These are phyloP conservation scores for Haberlea rhodopensis DNA, from an alignment of 257 asterid species.

Conservation along the genomic window DNA sequence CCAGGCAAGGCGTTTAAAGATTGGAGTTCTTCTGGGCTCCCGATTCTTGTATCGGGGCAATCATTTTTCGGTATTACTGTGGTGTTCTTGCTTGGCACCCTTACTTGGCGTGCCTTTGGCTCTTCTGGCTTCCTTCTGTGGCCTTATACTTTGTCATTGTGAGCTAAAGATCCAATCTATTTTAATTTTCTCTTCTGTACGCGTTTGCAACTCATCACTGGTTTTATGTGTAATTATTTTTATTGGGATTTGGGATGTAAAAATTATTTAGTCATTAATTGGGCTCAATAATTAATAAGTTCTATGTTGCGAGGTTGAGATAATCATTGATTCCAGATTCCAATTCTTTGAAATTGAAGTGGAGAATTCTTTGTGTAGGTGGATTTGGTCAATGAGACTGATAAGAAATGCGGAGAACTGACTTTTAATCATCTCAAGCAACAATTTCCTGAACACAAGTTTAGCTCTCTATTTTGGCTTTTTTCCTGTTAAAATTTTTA, in stretches of 20 bases:
- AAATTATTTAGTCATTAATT: not conserved
- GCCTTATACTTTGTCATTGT: constrained; percentile 81
- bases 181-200: not conserved
- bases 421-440: too few species aligned
- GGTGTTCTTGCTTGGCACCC: constrained; percentile 90
- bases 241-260: not conserved
- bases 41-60: constrained; percentile 67
- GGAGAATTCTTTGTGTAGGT: too few species aligned
- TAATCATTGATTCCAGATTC: too few species aligned
- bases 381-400: too few species aligned
- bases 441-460: too few species aligned
- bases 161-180: constrained; percentile 33
- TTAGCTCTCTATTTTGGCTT: too few species aligned
- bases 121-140: constrained; percentile 72
- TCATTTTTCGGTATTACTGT: constrained; percentile 74
- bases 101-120: constrained; percentile 92
- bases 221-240: not conserved
- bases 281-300: not conserved
- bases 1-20: too few species aligned
- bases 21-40: constrained; percentile 60
- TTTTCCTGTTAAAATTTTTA: too few species aligned
- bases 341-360: too few species aligned
- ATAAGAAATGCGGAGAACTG: too few species aligned
- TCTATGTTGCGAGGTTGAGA: not conserved
- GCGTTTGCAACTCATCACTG: not conserved